Evolutionary conservation across 768 basidiomycete species (phyloP), one percentile per base, ranked within the genome.

Genomic region (Brasilioporus rufonigricans): DNA sequence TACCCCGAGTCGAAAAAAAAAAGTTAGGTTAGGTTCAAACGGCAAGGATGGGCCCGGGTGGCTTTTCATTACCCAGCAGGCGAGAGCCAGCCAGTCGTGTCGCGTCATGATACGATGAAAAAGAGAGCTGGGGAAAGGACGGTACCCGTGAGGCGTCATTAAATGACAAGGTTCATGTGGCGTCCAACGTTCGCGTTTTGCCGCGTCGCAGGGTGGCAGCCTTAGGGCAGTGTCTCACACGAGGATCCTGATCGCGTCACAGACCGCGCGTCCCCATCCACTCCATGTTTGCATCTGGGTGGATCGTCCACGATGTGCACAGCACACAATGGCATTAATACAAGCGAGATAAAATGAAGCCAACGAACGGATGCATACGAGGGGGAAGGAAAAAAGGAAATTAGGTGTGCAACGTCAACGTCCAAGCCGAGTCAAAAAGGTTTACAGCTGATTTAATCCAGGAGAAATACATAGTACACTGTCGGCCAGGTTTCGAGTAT

Each of bases 21-120:
- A 63, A 55, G 66, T 66, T 66, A 66, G 64, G 66, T 68, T 66
- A 66, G 64, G 66, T 68, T 66, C 57, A 58, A 33, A 31, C 41
- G 33, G 27, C 47, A 26, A 13, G 36, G 39, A 19, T 2, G 8
- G 9, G 19, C 19, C 36, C 27, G 23, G 50, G 50, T 54, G 54
- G 52, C 29, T 54, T 51, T 63, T 63, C 62, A 63, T 64, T 45
- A 45, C 24, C 48, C 21, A 18, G 47, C 52, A 47, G 57, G 43
- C n/a, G 52, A 32, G 53, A 27, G 36, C 36, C 16, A 49, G 48
- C 43, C 50, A 16, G 39, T 7, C 45, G 23, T 29, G 40, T 7
- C 45, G n/a, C 26, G 44, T 24, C 41, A 52, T 35, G 62, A 57
- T 57, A 36, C 52, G 50, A 44, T 12, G 31, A 18, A 44, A 46